A percentile compares a stretch with the other conserved stretches of the same genome.
Conservation (phyloP, 495 filamentous ascomycete species). For the Talaromyces trachyspermus region DNA sequence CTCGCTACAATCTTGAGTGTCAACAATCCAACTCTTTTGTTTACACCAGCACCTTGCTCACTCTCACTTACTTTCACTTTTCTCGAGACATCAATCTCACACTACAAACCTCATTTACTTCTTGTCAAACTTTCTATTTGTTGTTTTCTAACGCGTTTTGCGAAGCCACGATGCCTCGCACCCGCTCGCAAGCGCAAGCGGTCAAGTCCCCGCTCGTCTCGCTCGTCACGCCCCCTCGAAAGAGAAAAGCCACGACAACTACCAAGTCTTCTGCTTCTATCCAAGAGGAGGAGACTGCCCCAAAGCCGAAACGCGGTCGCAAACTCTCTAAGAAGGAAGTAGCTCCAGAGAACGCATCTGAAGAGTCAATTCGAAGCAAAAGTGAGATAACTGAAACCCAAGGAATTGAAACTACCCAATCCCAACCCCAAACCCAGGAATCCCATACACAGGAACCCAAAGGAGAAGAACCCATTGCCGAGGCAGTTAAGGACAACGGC, state of each 20-base stretch:
- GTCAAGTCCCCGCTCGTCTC: slow-evolving; percentile 1
- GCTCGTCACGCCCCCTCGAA: neutral
- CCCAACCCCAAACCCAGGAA: too few relatives aligned
- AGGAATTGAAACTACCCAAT: neutral
- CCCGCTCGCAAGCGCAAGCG: slow-evolving; percentile 1
- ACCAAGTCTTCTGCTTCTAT: neutral
- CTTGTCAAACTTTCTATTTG: neutral
- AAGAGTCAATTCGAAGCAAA: neutral
- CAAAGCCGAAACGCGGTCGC: slow-evolving; percentile 2
- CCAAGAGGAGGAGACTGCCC: neutral
- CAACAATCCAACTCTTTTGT: neutral
- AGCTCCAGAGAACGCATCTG: neutral
- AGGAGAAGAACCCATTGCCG: neutral
- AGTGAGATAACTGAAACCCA: slow-evolving; percentile 5
- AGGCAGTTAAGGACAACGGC: slow-evolving; percentile 2
- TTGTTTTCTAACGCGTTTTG: neutral
- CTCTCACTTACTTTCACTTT: neutral
- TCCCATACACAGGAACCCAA: neutral
- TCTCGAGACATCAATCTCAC: neutral
- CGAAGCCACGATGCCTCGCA: slow-evolving; percentile 3
- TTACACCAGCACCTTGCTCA: neutral
- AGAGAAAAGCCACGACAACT: neutral
- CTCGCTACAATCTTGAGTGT: too few relatives aligned
- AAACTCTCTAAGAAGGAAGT: neutral
- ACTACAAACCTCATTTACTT: neutral